A percentile compares a stretch with the other conserved stretches of the same genome.
Conservation (phyloP, 2,329 filamentous ascomycete genomes). For the Fusarium sarcochroum region DNA sequence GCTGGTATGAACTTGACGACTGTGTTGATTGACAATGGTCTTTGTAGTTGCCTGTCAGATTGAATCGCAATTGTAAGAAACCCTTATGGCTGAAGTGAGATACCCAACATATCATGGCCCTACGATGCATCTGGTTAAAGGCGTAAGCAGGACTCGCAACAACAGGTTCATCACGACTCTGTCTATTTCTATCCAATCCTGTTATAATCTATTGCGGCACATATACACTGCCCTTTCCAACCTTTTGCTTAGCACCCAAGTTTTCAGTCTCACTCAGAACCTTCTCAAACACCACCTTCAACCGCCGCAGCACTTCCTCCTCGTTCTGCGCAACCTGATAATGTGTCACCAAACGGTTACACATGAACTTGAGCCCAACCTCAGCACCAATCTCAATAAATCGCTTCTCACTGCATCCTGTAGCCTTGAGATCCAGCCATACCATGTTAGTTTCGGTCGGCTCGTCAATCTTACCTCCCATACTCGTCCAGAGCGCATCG, state of each 20-base stretch:
- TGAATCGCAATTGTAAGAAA: not conserved
- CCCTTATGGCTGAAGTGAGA: not conserved
- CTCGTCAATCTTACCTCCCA: constrained; percentile 77
- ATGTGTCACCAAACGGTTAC: constrained; percentile 62
- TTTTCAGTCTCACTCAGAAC: constrained; percentile 47
- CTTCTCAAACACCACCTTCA: constrained; percentile 68
- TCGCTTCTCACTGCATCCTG: constrained; percentile 59
- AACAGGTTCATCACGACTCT: not conserved
- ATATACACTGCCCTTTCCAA: constrained; percentile 49
- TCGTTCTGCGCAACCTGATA: constrained; percentile 74
- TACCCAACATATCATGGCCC: not conserved
- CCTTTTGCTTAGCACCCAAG: constrained; percentile 22
- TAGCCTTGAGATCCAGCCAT: constrained; percentile 80
- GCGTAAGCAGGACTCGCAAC: not conserved
- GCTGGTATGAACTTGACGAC: not conserved
- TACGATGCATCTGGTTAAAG: not conserved
- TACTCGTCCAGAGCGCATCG: constrained; percentile 77
- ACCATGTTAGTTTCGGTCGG: constrained; percentile 94
- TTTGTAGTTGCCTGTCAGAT: not conserved
- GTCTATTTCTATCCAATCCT: not conserved
- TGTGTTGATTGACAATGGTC: too few relatives aligned
- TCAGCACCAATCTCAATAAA: constrained; percentile 59
- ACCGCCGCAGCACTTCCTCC: constrained; percentile 70
- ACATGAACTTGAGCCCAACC: constrained; percentile 59
- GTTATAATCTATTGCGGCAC: constrained; percentile 31